Evolutionary conservation across 768 basidiomycete genomes (phyloP).

Genomic region (Boletus huronensis): DNA sequence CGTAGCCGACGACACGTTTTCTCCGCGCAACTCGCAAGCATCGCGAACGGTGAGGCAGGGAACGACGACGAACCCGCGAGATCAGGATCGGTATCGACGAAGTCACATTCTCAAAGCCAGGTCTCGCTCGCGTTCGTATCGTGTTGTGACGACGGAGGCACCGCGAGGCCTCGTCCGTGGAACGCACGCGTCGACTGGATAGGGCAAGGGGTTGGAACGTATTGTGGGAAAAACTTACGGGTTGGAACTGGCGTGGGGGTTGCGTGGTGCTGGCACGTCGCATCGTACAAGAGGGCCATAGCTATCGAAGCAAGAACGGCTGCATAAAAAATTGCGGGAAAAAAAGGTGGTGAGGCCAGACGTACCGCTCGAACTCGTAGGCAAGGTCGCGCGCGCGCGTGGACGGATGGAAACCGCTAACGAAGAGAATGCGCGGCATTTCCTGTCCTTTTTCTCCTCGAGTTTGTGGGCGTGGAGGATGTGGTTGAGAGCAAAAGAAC

Average conservation of each 20-base stretch:
- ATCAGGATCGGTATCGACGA: conserved; percentile 30
- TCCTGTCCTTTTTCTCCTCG: conserved; percentile 1
- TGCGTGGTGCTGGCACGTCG: conserved; percentile 85
- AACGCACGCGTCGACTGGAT: conserved; percentile 38
- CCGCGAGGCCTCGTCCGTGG: conserved; percentile 29
- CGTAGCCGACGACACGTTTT: conserved; percentile 30
- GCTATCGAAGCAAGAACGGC: conserved; percentile 37
- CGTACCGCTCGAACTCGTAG: conserved; percentile 81
- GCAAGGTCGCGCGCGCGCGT: conserved; percentile 83
- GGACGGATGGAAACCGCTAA: conserved; percentile 80
- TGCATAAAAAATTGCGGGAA: conserved; percentile 2
- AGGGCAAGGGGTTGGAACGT: conserved; percentile 32
- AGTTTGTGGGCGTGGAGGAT: conserved; percentile 7
- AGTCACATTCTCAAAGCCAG: conserved; percentile 15
- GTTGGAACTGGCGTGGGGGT: conserved; percentile 67
- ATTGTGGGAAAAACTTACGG: conserved; percentile 61
- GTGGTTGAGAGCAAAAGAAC: conserved; percentile 26
- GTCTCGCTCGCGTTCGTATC: conserved; percentile 32
- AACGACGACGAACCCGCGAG: conserved; percentile 31
- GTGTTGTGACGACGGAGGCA: conserved; percentile 23
- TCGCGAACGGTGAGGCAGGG: conserved; percentile 20
- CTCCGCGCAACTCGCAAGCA: conserved; percentile 25
- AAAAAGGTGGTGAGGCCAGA: conserved; percentile 1
- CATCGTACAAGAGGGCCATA: conserved; percentile 83
- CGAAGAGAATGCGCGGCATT: conserved; percentile 84